A percentile compares a stretch with the other conserved stretches of the same genome.
phyloP scores from a whole-genome alignment of 306 rosid species.

The Prunus persica region Prunus_persica_NCBIv2 NC_034014.1:474501-475000 shows the following conservation, averaged over 20 bases:
- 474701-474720: neutral
- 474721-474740: neutral
- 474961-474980: conserved; percentile 93
- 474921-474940: conserved; percentile 88
- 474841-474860: neutral
- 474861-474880: neutral
- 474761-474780: neutral
- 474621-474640: neutral
- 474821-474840: neutral
- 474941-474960: conserved; percentile 81
- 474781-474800: neutral
- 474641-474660: neutral
- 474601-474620: neutral
- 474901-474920: conserved; percentile 90
- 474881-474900: conserved; percentile 55
- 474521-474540: neutral
- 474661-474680: neutral
- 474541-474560: neutral
- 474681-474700: neutral
- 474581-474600: neutral
- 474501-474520: neutral
- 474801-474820: neutral
- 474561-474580: neutral
- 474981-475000: conserved; percentile 85
- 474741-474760: neutral